These are phyloP conservation scores for Phytophthora pinifolia DNA, from an alignment of 352 stramenopile species.

Conservation along the genomic window DNA sequence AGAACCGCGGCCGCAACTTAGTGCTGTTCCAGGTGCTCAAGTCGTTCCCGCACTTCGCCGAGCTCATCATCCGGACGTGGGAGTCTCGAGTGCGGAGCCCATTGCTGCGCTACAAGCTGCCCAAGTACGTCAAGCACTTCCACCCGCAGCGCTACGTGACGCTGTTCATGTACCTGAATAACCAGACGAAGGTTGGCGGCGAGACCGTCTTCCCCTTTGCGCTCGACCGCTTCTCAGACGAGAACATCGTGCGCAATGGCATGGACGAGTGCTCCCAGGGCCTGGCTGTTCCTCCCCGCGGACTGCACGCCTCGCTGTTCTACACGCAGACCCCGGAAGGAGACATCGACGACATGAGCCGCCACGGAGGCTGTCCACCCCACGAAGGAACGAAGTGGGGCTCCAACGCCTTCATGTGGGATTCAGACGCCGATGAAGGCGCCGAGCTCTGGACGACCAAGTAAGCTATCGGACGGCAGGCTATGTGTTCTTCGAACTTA, in stretches of 20 bases:
- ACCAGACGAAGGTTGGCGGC: slow-evolving; percentile 92
- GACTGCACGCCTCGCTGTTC: slow-evolving; percentile 77
- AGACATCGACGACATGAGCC: slow-evolving; percentile 73
- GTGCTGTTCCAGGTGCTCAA: slow-evolving; percentile 65
- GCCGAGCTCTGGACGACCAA: slow-evolving; percentile 79
- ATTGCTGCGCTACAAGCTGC: slow-evolving; percentile 52
- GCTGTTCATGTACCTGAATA: slow-evolving; percentile 97
- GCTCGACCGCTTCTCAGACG: slow-evolving; percentile 65
- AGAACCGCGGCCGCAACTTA: slow-evolving; percentile 58
- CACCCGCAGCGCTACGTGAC: slow-evolving; percentile 95
- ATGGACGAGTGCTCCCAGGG: slow-evolving; percentile 82
- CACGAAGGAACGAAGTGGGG: slow-evolving; percentile 82
- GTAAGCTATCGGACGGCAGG: slow-evolving; percentile 28
- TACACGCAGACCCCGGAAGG: slow-evolving; percentile 80
- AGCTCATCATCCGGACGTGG: slow-evolving; percentile 68
- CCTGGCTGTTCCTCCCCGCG: slow-evolving; percentile 64
- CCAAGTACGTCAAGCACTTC: slow-evolving; percentile 73
- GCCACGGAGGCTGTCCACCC: slow-evolving; percentile 77
- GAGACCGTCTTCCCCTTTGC: slow-evolving; percentile 95
- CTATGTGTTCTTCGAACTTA: slow-evolving; percentile 9
- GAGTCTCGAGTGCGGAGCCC: slow-evolving; percentile 41
- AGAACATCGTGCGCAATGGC: slow-evolving; percentile 63
- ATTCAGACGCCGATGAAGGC: slow-evolving; percentile 79
- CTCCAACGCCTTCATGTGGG: slow-evolving; percentile 85
- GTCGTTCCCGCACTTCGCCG: slow-evolving; percentile 53